Conservation (phyloP, 2,329 filamentous ascomycete genomes). For the Botrytis hyacinthi region DNA sequence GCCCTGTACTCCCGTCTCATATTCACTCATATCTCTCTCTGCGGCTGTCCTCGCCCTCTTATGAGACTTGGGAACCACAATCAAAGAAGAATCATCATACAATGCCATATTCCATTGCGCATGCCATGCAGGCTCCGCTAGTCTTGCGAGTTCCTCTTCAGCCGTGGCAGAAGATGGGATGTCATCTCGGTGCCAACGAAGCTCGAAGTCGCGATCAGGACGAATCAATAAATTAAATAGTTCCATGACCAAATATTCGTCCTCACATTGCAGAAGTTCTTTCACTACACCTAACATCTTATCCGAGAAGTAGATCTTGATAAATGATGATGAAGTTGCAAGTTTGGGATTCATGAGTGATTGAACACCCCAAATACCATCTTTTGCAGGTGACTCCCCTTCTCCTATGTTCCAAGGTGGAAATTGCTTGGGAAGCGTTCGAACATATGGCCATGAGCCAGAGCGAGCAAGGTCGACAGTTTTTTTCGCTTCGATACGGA, state of each 20-base stretch:
- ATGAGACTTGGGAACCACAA: slow-evolving; percentile 79
- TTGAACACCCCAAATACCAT: slow-evolving; percentile 87
- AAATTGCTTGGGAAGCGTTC: slow-evolving; percentile 86
- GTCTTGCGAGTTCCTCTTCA: slow-evolving; percentile 63
- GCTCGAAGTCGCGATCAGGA: slow-evolving; percentile 67
- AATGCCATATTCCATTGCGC: slow-evolving; percentile 87
- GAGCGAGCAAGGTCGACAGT: slow-evolving; percentile 61
- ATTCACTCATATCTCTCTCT: slow-evolving; percentile 68
- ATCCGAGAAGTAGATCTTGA: slow-evolving; percentile 68
- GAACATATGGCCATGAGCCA: slow-evolving; percentile 78
- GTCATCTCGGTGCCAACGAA: slow-evolving; percentile 86
- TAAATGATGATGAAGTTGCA: slow-evolving; percentile 60
- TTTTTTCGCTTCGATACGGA: slow-evolving; percentile 58
- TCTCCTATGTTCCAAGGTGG: slow-evolving; percentile 69
- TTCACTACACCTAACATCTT: slow-evolving; percentile 61
- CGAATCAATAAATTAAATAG: slow-evolving; percentile 82
- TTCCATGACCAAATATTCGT: slow-evolving; percentile 76
- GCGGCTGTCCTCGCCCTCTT: slow-evolving; percentile 63
- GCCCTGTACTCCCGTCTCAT: slow-evolving; percentile 57
- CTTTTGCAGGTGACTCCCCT: slow-evolving; percentile 35
- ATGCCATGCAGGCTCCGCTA: slow-evolving; percentile 64
- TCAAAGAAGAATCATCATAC: slow-evolving; percentile 68
- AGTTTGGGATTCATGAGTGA: slow-evolving; percentile 76
- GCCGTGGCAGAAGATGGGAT: slow-evolving; percentile 63
- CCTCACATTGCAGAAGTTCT: slow-evolving; percentile 56